Conservation (phyloP, 345 rosid species). For the Lumnitzera littorea region DNA sequence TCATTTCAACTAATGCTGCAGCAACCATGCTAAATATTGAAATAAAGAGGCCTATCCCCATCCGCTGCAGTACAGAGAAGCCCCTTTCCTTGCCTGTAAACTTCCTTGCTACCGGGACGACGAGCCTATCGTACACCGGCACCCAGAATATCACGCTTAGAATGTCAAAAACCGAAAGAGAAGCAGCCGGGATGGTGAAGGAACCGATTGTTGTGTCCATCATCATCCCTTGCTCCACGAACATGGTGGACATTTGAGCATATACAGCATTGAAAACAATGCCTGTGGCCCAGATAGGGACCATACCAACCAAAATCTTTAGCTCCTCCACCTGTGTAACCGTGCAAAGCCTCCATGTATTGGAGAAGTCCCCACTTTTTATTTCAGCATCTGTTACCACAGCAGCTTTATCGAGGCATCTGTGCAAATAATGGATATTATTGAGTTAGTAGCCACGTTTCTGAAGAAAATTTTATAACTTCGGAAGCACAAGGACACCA, state of each 20-base stretch:
- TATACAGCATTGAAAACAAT: slow-evolving; percentile 36
- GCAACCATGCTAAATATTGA: slow-evolving; percentile 16
- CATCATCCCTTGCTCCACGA: slow-evolving; percentile 42
- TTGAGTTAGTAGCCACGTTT: too few relatives aligned
- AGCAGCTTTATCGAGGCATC: slow-evolving; percentile 46
- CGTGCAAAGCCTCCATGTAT: slow-evolving; percentile 42
- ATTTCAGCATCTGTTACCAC: slow-evolving; percentile 25
- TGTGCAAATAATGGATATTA: neutral
- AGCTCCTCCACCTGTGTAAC: slow-evolving; percentile 53
- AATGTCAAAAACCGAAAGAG: slow-evolving; percentile 34
- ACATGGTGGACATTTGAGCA: slow-evolving; percentile 43
- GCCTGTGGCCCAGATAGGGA: slow-evolving; percentile 47
- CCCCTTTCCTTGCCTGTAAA: slow-evolving; percentile 33
- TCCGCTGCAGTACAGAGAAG: slow-evolving; percentile 22
- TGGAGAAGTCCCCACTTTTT: slow-evolving; percentile 20
- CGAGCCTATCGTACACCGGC: slow-evolving; percentile 32
- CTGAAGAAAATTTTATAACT: too few relatives aligned
- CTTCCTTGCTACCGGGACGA: slow-evolving; percentile 33
- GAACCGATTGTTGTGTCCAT: slow-evolving; percentile 40
- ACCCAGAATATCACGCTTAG: slow-evolving; percentile 39
- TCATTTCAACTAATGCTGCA: slow-evolving; percentile 18
- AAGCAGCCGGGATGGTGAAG: slow-evolving; percentile 42
- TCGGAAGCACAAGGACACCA: too few relatives aligned
- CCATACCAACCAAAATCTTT: slow-evolving; percentile 37
- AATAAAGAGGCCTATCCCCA: slow-evolving; percentile 28